Evolutionary conservation across 345 rosid species (phyloP), one percentile per base, ranked within the genome.

Genomic region (Arabidopsis arenosa): DNA sequence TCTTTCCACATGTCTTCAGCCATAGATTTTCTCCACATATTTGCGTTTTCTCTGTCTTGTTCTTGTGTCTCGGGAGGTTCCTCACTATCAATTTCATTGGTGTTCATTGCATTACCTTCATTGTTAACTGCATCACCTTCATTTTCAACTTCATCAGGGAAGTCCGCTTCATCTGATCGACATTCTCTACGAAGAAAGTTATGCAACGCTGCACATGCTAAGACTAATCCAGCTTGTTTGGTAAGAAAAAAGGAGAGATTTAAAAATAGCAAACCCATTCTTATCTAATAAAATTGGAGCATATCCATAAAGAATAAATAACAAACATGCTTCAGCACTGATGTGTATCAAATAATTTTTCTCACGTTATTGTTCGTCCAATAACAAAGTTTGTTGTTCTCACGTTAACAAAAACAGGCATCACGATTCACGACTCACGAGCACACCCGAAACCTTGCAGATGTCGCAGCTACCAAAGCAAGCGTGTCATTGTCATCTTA

Each of bases 181-280:
- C 62, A 57, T 57, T 32, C 41, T 57, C 4, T 57, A 33, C 62
- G 23, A 57, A 57, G 10, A 57, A 57, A 57, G 2, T 55, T 57
- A 57, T 57, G 23, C 43, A 39, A 10, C 4, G 4, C 12, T 9
- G 43, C 12, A 44, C 17, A 44, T 14, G 8, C 17, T 44, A 44
- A 14, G 2, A 32, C 41, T n/a, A 57, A 14, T 57, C 41, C 41
- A 57, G 6, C 41, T 32, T 39, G 43, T 39, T 39, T 39, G 2
- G 12, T 39, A 39, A 9, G 43, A 39, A 39, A 57, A 57, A 57
- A 33, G 12, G 23, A 33, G 41, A 4, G 2, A 0, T 32, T 33
- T 33, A 44, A 32, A 57, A 33, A 57, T 14, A 6, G 9, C 12
- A 39, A 14, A 57, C 0, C 6, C 35, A 32, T 32, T 32, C 35